Evolutionary conservation across 495 filamentous ascomycete genomes (phyloP), one percentile per base, ranked within the genome.

Genomic region (Hypoxylon lenormandii): DNA sequence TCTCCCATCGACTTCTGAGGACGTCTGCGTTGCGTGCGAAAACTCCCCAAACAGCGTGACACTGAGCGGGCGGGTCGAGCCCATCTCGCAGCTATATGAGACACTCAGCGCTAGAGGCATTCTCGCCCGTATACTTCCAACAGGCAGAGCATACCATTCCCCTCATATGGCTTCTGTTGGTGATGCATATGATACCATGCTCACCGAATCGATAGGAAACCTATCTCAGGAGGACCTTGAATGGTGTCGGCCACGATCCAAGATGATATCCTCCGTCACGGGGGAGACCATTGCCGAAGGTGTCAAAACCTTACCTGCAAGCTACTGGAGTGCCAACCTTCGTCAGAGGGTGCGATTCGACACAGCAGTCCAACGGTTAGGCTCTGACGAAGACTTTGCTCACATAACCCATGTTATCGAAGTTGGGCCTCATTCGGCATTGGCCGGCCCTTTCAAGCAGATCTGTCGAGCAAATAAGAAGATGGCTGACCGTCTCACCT

Each of bases 381-480:
- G 48, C 19, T 64, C 43, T 4, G 43, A 74, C n/a, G 30, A 61
- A 10, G 33, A 26, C 0, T 61, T 52, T 16, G 60, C 67, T 2
- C 18, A 18, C 11, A 40, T 64, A 21, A 66, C 60, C n/a, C 23
- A 49, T 52, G 36, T 58, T 2, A 46, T 87, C 3, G 86, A 88
- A 52, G 72, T 87, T n/a, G 86, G 87, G 0, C 85, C 87, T 37
- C 86, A 88, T 63, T 76, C 78, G 5, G 83, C 86, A 0, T 67
- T 90, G 0, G 74, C 80, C 37, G 79, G 80, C 0, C 84, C 85
- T 0, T 71, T 85, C 28, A 72, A 73, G 16, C 74, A 82, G 38
- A 81, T 80, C 13, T 55, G 85, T 13, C 46, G 70, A 58, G 43
- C 42, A 43, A 16, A 64, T 16, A 47, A 60, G 22, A 11, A 52